Percentiles rank a stretch among this genome's conserved stretches.
These are phyloP conservation scores for Talaromyces liani DNA, from an alignment of 495 filamentous ascomycete genomes.

Conservation along the genomic window DNA sequence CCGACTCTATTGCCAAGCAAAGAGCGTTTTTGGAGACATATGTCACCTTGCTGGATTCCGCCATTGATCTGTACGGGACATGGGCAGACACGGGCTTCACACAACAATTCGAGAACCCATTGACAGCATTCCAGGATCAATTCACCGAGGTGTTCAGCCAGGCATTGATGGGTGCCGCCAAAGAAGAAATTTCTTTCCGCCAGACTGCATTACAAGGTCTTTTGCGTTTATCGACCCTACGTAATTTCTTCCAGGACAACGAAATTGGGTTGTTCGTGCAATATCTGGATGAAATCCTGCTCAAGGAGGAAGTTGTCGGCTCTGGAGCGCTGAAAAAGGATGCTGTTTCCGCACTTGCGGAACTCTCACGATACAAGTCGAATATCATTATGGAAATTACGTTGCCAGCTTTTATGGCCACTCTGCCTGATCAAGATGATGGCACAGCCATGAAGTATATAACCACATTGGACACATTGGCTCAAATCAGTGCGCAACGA, in stretches of 20 bases:
- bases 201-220: conserved; percentile 53
- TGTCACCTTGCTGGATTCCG: conserved; percentile 49
- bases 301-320: conserved; percentile 50
- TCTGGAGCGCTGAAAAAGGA: conserved; percentile 53
- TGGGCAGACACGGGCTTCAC: conserved; percentile 39
- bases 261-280: conserved; percentile 58
- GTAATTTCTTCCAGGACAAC: conserved; percentile 53
- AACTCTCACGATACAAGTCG: conserved; percentile 59
- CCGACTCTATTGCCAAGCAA: conserved; percentile 59
- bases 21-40: conserved; percentile 60
- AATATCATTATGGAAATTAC: conserved; percentile 63
- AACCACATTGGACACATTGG: conserved; percentile 58
- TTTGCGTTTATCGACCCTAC: conserved; percentile 45
- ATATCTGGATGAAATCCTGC: conserved; percentile 56
- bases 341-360: conserved; percentile 55
- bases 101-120: conserved; percentile 37
- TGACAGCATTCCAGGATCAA: conserved; percentile 52
- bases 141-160: conserved; percentile 53
- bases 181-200: conserved; percentile 61
- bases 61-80: conserved; percentile 48
- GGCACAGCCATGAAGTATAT: conserved; percentile 37
- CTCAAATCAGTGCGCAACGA: conserved; percentile 57
- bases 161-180: conserved; percentile 52
- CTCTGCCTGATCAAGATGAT: conserved; percentile 53
- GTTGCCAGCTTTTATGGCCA: conserved; percentile 66